These are phyloP conservation scores for Colletotrichum orbiculare DNA, from an alignment of 2,329 filamentous ascomycete species.

Conservation along the genomic window DNA sequence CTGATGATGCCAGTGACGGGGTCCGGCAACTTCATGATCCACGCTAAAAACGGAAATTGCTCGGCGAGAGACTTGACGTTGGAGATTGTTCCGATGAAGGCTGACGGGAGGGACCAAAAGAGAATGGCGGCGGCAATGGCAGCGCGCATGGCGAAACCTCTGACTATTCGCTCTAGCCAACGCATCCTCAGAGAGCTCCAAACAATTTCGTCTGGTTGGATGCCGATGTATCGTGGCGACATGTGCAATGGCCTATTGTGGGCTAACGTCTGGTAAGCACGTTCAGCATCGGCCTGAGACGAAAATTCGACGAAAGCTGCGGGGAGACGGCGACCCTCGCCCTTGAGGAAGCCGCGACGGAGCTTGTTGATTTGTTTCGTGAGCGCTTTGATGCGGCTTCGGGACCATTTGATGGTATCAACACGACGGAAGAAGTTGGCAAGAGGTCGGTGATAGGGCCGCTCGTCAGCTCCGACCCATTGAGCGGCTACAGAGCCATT, in stretches of 20 bases:
- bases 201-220: slow-evolving; percentile 83
- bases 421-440: slow-evolving; percentile 85
- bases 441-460: slow-evolving; percentile 77
- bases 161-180: slow-evolving; percentile 82
- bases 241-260: slow-evolving; percentile 87
- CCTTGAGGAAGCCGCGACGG: slow-evolving; percentile 70
- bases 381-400: slow-evolving; percentile 59
- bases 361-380: slow-evolving; percentile 68
- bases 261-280: slow-evolving; percentile 83
- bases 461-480: slow-evolving; percentile 78
- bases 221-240: slow-evolving; percentile 84
- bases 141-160: slow-evolving; percentile 70
- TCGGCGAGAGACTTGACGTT: slow-evolving; percentile 80
- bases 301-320: slow-evolving; percentile 95
- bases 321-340: slow-evolving; percentile 68
- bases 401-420: slow-evolving; percentile 92
- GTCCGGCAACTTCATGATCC: slow-evolving; percentile 77
- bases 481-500: slow-evolving; percentile 71
- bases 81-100: slow-evolving; percentile 84
- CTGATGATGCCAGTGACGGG: slow-evolving; percentile 82
- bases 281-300: slow-evolving; percentile 84
- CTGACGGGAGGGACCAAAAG: slow-evolving; percentile 85
- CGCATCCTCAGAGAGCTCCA: slow-evolving; percentile 79
- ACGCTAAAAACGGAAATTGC: slow-evolving; percentile 75
- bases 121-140: slow-evolving; percentile 80